phyloP scores from a whole-genome alignment of 768 basidiomycete species.

The Termitomyces sp. region DNA sequence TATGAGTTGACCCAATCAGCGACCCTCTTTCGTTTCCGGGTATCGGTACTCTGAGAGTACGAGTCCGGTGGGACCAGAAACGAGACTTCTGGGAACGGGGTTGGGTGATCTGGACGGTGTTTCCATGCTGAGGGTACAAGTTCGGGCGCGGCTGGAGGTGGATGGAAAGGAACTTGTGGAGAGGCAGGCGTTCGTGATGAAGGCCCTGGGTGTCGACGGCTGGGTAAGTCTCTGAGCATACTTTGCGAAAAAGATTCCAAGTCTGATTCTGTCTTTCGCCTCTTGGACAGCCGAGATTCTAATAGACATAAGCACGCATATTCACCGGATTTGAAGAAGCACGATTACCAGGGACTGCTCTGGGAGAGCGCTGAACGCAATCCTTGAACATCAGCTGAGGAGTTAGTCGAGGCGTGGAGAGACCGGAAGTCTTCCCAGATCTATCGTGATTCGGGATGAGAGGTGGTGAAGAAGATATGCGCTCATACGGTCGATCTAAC shows the following conservation, averaged over 20 bases:
- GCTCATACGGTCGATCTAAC: not conserved
- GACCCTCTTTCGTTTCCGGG: conserved; percentile 11
- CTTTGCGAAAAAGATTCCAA: not conserved
- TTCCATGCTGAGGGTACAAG: not conserved
- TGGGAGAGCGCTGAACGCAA: not conserved
- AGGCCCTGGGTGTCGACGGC: not conserved
- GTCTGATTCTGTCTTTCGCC: conserved; percentile 8
- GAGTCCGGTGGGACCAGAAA: not conserved
- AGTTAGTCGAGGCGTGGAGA: not conserved
- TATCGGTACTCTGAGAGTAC: conserved; percentile 5
- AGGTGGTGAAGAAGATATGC: too few species aligned
- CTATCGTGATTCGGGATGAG: not conserved
- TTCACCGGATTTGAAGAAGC: not conserved
- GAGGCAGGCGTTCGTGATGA: not conserved
- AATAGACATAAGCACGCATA: not conserved
- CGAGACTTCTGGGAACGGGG: not conserved
- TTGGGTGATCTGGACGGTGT: not conserved
- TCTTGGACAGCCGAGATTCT: conserved; percentile 1
- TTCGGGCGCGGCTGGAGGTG: not conserved
- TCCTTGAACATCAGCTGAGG: not conserved
- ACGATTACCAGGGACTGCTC: not conserved
- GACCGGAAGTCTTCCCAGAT: not conserved
- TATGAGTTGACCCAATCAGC: conserved; percentile 10
- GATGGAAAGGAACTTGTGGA: not conserved
- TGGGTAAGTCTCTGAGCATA: not conserved